Base-by-base conservation (phyloP, 495 filamentous ascomycete genomes). In the Penicillium psychrofluorescens region DNA sequence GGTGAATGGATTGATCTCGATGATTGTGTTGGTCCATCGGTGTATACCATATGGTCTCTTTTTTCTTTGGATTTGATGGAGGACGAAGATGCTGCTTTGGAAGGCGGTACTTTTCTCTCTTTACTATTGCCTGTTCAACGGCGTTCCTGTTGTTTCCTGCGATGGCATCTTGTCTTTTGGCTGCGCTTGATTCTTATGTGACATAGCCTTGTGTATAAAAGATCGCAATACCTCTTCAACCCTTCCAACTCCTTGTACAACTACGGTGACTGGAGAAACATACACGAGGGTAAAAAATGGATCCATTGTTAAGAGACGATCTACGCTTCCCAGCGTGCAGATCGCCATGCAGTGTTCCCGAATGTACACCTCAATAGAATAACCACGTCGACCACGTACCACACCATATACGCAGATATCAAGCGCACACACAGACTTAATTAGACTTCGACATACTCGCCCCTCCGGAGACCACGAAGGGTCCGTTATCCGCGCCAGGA, bases 391-490 rank as follows among this genome's bases (percentile, higher is more conserved):
- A 10, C 32, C 32, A 6, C 32, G 22, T 4, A 22, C 22, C 22
- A 22, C 22, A 22, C 22, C 22, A 4, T 22, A 22, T 22, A 22
- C 4, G 22, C 16, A 16, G 16, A 16, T 16, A 22, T 22, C 22
- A 22, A 22, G 22, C 4, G 22, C 22, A 22, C 22, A 4, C 22
- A 22, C 9, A 31, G 15, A 29, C 28, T 45, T 14, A 27, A 22
- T 54, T 62, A 15, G 47, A 41, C 28, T 63, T 64, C 7, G 60
- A 43, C 2, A 56, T 22, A 28, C 41, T 43, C 6, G 49, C 48
- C 2, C 62, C 66, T n/a, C 69, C 66, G 13, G 69, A 68, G 12
- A 73, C 62, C 39, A 73, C 67, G 8, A 73, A 55, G 11, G 69
- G 69, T 12, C 69, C 66, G 34, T 64, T 68, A 13, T 56, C 64